Evolutionary conservation across 2,329 filamentous ascomycete genomes (phyloP), one percentile per base, ranked within the genome.

Genomic region (Zasmidium cellare): DNA sequence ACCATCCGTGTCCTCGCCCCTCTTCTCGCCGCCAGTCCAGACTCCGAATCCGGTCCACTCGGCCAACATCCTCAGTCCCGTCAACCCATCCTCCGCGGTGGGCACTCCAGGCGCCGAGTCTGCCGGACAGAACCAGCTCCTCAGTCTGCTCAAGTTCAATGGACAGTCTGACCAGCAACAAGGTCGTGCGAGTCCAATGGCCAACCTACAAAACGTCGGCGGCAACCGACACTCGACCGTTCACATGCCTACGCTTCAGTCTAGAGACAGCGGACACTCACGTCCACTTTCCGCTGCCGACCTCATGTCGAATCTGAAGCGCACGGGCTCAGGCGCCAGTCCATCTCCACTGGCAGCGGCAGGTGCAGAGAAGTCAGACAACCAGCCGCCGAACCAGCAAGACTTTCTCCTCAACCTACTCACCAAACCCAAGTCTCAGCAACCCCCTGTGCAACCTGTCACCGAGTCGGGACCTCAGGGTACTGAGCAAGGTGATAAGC

Each of bases 331-430:
- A 64, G 71, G 46, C 50, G 65, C 56, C 65, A 69, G 28, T 64
- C 71, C 14, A 60, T 52, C 41, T 19, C 55, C 70, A 19, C 64
- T 72, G 18, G 62, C 75, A 12, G 69, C 72, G 25, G 45, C 59
- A 2, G 61, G 62, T 14, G 65, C 63, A 12, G 56, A 65, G 47
- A 65, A 66, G 62, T 53, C 51, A 60, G 57, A 71, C 67, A 25
- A 64, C 71, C 28, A 66, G 67, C 48, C 56, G 52, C 65, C 68
- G 19, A 63, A 57, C 58, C 67, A n/a, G 3, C 90, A 96, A 74
- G 87, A 93, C 63, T 90, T 94, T 70, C 81, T 99, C 49, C 85
- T 97, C 61, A 89, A 91, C 67, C 81, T 97, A 58, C 83, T 99
- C 63, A 94, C 92, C 69, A 87, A 89, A 50, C 87, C 74, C 14